Evolutionary conservation across 139 green algal species (phyloP).

Genomic region (Chlorella vulgaris): DNA sequence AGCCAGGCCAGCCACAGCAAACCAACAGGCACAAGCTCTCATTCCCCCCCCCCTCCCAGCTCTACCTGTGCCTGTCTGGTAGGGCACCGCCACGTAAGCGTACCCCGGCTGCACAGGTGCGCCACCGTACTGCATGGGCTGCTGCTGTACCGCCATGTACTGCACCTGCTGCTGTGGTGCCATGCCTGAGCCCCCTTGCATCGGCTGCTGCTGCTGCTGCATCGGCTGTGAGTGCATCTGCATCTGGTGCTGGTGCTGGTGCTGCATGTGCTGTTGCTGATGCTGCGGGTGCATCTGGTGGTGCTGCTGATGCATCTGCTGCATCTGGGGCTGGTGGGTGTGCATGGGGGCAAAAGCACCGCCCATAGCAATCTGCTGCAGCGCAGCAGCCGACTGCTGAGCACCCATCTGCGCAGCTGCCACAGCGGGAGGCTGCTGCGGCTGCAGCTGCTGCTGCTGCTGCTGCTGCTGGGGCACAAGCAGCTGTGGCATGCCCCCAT

Average conservation of each 20-base stretch:
- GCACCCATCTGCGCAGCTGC: conserved; percentile 17
- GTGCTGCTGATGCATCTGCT: background rate
- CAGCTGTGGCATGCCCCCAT: background rate
- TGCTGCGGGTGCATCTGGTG: background rate
- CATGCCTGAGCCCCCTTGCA: background rate
- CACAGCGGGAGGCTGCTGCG: conserved; percentile 8
- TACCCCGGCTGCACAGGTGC: conserved; percentile 25
- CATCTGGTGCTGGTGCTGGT: background rate
- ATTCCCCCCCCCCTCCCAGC: background rate
- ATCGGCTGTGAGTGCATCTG: background rate
- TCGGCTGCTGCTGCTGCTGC: background rate
- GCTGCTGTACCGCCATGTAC: conserved; percentile 26
- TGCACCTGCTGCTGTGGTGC: conserved; percentile 9
- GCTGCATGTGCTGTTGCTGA: background rate
- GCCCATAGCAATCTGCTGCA: conserved; percentile 41
- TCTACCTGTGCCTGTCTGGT: background rate
- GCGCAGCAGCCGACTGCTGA: conserved; percentile 32
- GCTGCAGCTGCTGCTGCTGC: conserved; percentile 16
- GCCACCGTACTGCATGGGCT: conserved; percentile 18
- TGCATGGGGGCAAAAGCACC: conserved; percentile 1
- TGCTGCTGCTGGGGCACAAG: background rate
- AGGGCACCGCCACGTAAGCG: conserved; percentile 28
- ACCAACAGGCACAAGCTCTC: background rate
- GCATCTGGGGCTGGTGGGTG: conserved; percentile 15
- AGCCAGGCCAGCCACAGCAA: too few relatives aligned